phyloP scores from a whole-genome alignment of 108 stramenopile genomes.

The Poteriospumella lacustris region DNA sequence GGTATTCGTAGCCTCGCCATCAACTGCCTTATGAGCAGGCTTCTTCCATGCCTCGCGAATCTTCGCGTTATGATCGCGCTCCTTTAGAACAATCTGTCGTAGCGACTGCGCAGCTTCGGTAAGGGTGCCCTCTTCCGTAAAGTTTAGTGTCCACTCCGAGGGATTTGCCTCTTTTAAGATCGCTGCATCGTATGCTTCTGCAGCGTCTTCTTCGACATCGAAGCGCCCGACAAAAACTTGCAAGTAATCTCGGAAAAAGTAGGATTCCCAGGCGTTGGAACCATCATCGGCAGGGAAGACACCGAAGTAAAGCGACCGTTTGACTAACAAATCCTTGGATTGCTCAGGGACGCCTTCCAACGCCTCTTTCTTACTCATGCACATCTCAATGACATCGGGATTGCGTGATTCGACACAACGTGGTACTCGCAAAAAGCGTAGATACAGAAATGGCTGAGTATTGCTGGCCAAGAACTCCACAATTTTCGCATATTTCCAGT shows the following conservation, averaged over 20 bases:
- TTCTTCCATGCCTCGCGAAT: too few relatives aligned
- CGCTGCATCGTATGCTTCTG: conserved; percentile 26
- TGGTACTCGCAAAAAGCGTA: conserved; percentile 5
- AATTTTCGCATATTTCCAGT: not conserved
- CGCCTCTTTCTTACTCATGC: not conserved
- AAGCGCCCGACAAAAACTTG: not conserved
- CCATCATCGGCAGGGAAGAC: not conserved
- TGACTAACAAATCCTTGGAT: too few relatives aligned
- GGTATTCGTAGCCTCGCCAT: too few relatives aligned
- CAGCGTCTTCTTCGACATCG: conserved; percentile 15
- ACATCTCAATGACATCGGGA: not conserved
- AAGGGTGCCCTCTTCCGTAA: not conserved
- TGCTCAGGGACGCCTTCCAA: not conserved
- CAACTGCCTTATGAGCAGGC: too few relatives aligned
- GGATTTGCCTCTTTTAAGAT: not conserved
- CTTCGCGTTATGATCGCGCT: not conserved
- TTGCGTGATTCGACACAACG: not conserved
- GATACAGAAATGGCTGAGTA: conserved; percentile 15
- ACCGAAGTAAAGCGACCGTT: conserved; percentile 4
- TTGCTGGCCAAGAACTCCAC: not conserved
- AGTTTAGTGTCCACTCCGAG: not conserved
- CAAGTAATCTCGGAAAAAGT: not conserved
- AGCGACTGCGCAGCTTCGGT: not conserved
- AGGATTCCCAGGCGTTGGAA: not conserved
- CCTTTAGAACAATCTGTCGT: not conserved